Conservation (phyloP, 2,329 filamentous ascomycete genomes). For the Aspergillus clavatus region DNA sequence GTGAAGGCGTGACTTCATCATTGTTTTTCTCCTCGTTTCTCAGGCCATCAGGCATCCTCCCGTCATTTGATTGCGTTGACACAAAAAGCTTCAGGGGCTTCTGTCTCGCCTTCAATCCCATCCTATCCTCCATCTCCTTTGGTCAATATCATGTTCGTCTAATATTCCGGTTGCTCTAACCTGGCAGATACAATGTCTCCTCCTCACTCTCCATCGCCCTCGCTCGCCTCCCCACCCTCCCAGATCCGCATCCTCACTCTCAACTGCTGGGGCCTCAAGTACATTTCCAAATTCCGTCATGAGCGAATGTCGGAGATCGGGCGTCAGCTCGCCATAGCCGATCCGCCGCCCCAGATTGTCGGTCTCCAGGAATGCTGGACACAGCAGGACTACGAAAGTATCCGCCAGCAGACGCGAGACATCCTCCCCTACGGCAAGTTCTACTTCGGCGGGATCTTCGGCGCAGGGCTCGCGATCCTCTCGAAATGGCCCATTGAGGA, state of each 20-base stretch:
- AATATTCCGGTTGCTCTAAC: neutral
- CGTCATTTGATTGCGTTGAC: too few species aligned
- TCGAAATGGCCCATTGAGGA: slow-evolving; percentile 90
- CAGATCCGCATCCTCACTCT: slow-evolving; percentile 77
- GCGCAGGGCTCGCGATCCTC: slow-evolving; percentile 81
- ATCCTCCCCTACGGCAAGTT: slow-evolving; percentile 88
- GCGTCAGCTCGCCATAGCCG: slow-evolving; percentile 63
- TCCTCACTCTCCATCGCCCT: slow-evolving; percentile 10
- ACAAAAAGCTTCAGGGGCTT: too few species aligned
- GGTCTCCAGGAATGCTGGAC: slow-evolving; percentile 96
- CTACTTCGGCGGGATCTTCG: slow-evolving; percentile 84
- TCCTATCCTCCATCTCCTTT: too few species aligned
- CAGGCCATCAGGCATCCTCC: slow-evolving; percentile 1
- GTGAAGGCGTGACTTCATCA: neutral
- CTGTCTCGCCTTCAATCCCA: too few species aligned
- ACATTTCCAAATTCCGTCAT: slow-evolving; percentile 70
- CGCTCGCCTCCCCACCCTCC: slow-evolving; percentile 38
- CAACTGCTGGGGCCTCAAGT: slow-evolving; percentile 97
- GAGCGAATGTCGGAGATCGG: slow-evolving; percentile 82
- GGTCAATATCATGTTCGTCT: too few species aligned
- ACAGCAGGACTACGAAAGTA: slow-evolving; percentile 72
- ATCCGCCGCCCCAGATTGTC: slow-evolving; percentile 74
- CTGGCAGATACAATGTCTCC: neutral
- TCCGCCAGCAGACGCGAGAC: slow-evolving; percentile 66
- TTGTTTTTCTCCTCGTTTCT: neutral